Conservation (phyloP, 768 basidiomycete genomes). For the Pisolithus orientalis region DNA sequence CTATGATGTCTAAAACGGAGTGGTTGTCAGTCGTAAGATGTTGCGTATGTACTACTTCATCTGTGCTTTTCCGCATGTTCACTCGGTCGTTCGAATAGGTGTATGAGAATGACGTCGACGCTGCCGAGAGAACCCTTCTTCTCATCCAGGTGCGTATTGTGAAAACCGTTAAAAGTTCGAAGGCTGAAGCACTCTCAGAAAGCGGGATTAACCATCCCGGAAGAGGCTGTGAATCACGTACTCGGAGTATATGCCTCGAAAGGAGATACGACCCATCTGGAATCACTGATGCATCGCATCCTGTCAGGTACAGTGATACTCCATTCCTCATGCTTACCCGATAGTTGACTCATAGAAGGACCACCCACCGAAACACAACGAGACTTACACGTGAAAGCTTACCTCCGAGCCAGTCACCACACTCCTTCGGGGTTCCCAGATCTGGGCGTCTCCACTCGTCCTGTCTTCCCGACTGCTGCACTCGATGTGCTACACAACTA, state of each 20-base stretch:
- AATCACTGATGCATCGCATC: slow-evolving; percentile 38
- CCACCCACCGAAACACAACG: slow-evolving; percentile 50
- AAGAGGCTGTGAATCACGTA: slow-evolving; percentile 38
- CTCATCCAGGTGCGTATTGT: slow-evolving; percentile 43
- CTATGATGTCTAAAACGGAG: no score
- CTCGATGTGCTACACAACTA: slow-evolving; percentile 65
- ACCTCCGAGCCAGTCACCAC: slow-evolving; percentile 31
- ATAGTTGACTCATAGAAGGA: slow-evolving; percentile 12
- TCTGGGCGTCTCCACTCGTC: slow-evolving; percentile 4
- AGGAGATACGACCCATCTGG: slow-evolving; percentile 41
- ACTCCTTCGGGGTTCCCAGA: no score
- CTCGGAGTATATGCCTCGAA: slow-evolving; percentile 43
- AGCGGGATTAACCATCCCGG: slow-evolving; percentile 35
- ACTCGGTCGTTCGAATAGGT: slow-evolving; percentile 31
- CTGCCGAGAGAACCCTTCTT: slow-evolving; percentile 44
- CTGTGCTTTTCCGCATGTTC: no score
- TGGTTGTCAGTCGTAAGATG: no score
- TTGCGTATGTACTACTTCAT: no score
- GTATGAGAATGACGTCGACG: slow-evolving; percentile 36
- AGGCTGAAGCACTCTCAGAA: slow-evolving; percentile 27
- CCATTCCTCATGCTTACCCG: not conserved
- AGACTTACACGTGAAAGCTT: slow-evolving; percentile 66
- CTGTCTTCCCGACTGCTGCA: slow-evolving; percentile 54
- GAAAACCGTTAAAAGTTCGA: not conserved
- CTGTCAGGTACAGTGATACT: slow-evolving; percentile 34